Evolutionary conservation across 371 early-diverging fungal species (phyloP).

Genomic region (Mucor plumbeus): DNA sequence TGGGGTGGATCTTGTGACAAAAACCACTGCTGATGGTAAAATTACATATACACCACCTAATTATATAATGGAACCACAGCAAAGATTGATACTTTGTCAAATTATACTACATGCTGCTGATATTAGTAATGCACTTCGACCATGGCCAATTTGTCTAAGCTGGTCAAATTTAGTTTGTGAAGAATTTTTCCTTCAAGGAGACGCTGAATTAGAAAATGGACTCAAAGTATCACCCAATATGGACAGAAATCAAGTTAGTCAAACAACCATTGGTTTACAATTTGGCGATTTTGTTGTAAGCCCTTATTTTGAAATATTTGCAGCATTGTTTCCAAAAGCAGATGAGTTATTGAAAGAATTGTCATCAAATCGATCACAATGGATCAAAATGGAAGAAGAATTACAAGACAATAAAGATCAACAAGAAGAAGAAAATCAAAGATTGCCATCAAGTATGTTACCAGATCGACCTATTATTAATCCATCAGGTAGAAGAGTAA

Average conservation of each 20-base stretch:
- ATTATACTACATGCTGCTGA: conserved; percentile 86
- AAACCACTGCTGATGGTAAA: conserved; percentile 13
- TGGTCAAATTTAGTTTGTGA: conserved; percentile 88
- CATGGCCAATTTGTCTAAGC: conserved; percentile 79
- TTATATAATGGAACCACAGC: conserved; percentile 33
- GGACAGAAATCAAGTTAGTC: conserved; percentile 78
- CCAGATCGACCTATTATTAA: conserved; percentile 49
- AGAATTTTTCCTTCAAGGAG: conserved; percentile 90
- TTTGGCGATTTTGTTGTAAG: conserved; percentile 87
- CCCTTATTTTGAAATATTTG: conserved; percentile 84
- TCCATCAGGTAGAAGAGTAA: conserved; percentile 56
- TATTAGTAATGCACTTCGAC: conserved; percentile 86
- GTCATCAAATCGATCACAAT: conserved; percentile 42
- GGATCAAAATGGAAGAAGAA: conserved; percentile 41
- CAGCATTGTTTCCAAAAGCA: conserved; percentile 72
- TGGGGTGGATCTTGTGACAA: conserved; percentile 18
- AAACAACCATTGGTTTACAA: conserved; percentile 77
- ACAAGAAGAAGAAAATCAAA: conserved; percentile 22
- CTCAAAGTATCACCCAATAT: conserved; percentile 87
- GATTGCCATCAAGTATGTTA: conserved; percentile 39
- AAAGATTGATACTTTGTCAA: conserved; percentile 63
- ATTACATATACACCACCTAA: conserved; percentile 24
- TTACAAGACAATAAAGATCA: conserved; percentile 11
- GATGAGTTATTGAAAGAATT: conserved; percentile 45
- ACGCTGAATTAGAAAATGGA: conserved; percentile 72